Conservation (phyloP, 139 green algal genomes). For the Coccomyxa sp. region DNA sequence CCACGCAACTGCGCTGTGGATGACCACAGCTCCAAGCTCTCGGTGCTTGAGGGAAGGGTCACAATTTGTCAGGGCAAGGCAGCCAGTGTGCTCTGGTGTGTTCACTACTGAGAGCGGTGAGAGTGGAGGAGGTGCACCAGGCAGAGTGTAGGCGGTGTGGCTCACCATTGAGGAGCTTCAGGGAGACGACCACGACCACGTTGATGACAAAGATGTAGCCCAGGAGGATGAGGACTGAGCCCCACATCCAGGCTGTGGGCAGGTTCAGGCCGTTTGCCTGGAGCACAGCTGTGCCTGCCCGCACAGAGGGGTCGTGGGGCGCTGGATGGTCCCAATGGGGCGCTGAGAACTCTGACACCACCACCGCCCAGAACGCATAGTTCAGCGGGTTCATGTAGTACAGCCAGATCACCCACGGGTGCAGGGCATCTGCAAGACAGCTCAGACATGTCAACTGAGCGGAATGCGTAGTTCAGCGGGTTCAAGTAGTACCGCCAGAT, state of each 20-base stretch:
- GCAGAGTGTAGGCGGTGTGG: neutral
- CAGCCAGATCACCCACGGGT: slow-evolving; percentile 1
- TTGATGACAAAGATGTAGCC: slow-evolving; percentile 6
- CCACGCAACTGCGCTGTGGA: too few species aligned
- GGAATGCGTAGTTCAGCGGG: neutral
- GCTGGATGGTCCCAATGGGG: neutral
- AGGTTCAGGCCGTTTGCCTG: neutral
- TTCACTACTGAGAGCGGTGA: too few species aligned
- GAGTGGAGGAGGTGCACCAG: too few species aligned
- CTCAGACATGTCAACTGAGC: slow-evolving; percentile 37
- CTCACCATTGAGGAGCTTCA: neutral
- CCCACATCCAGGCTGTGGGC: neutral
- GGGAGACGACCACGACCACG: neutral
- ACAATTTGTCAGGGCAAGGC: too few species aligned
- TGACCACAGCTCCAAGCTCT: too few species aligned
- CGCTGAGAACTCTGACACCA: slow-evolving; percentile 44
- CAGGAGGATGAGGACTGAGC: neutral
- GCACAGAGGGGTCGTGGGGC: neutral
- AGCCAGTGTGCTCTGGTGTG: too few species aligned
- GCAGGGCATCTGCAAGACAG: slow-evolving; percentile 34
- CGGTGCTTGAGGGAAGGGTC: too few species aligned
- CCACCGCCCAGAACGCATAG: slow-evolving; percentile 5
- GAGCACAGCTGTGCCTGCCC: neutral
- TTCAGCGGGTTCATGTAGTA: slow-evolving; percentile 7
- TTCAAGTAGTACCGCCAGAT: slow-evolving; percentile 5